A percentile compares a stretch with the other conserved stretches of the same genome.
These are phyloP conservation scores for Barnettozyma salicaria DNA, from an alignment of 805 yeast genomes.

Conservation along the genomic window DNA sequence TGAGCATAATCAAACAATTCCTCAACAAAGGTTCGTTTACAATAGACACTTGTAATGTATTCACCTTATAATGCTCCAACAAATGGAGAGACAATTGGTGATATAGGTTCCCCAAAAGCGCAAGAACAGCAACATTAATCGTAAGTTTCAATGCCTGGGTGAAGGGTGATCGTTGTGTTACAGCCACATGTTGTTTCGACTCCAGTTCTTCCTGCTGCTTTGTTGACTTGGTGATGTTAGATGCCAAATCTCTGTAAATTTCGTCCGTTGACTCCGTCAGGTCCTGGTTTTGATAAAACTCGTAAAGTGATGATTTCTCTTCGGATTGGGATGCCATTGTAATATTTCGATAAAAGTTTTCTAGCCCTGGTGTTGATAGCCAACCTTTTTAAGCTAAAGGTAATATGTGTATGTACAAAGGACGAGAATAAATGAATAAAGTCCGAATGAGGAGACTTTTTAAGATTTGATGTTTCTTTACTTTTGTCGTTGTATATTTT, in stretches of 20 bases:
- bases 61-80: neutral
- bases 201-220: constrained; percentile 1
- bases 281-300: constrained; percentile 6
- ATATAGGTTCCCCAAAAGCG: constrained; percentile 8
- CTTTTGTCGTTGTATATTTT: no score
- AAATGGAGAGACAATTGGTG: constrained; percentile 7
- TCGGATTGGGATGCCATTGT: constrained; percentile 7
- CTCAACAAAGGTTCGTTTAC: neutral
- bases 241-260: constrained; percentile 8
- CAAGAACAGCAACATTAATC: neutral
- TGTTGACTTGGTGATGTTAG: constrained; percentile 8
- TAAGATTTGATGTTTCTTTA: no score
- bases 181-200: neutral
- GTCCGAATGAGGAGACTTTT: no score
- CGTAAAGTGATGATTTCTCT: constrained; percentile 8
- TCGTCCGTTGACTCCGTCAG: constrained; percentile 6
- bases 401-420: no score
- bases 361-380: no score
- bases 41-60: neutral
- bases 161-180: neutral
- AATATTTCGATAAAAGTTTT: neutral
- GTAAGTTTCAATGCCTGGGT: neutral
- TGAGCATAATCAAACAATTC: neutral
- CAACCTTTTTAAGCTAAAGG: no score
- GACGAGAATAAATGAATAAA: no score